Conservation (phyloP, 805 yeast genomes). For the Saturnispora hagleri region DNA sequence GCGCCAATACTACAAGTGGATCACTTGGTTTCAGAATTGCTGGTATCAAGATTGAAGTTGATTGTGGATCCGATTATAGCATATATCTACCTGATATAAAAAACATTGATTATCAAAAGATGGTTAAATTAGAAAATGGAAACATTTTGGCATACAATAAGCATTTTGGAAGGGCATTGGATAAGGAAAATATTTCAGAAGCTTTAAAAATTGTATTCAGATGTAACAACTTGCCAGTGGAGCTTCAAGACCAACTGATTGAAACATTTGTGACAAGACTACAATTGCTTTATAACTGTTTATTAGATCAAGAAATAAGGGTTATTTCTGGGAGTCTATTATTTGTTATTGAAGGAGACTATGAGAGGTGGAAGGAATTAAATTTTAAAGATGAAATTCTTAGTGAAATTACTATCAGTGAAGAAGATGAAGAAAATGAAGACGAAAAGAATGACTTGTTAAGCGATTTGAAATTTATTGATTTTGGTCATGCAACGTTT, state of each 20-base stretch:
- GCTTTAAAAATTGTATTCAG: constrained; percentile 41
- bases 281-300: constrained; percentile 54
- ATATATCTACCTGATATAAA: constrained; percentile 13
- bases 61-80: constrained; percentile 6
- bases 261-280: constrained; percentile 47
- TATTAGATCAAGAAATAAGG: constrained; percentile 53
- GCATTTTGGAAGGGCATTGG: constrained; percentile 57
- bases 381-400: constrained; percentile 24
- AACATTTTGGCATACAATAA: constrained; percentile 35
- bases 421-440: constrained; percentile 25
- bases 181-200: constrained; percentile 31
- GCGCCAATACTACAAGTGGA: constrained; percentile 73
- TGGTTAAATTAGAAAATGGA: constrained; percentile 10
- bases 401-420: constrained; percentile 33
- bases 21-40: constrained; percentile 68
- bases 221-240: constrained; percentile 25
- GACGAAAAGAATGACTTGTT: constrained; percentile 31
- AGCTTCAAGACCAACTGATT: constrained; percentile 32
- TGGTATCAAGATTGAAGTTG: constrained; percentile 58
- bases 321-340: constrained; percentile 66
- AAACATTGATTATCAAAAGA: constrained; percentile 17
- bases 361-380: constrained; percentile 35
- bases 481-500: constrained; percentile 79
- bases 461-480: constrained; percentile 63
- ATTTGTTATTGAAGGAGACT: constrained; percentile 65